phyloP scores from a whole-genome alignment of 176 grass and related monocot genomes.

The Avena atlantica region DNA sequence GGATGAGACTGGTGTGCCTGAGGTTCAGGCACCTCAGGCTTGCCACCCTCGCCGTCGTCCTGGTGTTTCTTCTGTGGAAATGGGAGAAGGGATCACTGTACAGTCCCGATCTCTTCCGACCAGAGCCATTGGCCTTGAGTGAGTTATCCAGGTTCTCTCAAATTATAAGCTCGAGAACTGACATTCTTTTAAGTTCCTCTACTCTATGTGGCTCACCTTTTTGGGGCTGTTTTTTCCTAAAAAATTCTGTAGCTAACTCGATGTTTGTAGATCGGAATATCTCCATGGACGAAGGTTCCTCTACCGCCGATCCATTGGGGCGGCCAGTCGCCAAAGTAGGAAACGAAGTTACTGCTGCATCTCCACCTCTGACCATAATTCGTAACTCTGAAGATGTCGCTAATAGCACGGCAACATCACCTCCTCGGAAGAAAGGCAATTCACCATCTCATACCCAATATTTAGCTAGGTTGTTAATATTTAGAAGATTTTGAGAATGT shows the following conservation, averaged over 20 bases:
- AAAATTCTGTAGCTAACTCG: slow-evolving; percentile 18
- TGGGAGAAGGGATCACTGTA: slow-evolving; percentile 63
- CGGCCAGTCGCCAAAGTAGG: slow-evolving; percentile 16
- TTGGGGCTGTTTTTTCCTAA: not conserved
- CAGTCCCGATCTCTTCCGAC: slow-evolving; percentile 32
- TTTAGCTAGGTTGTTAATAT: not conserved
- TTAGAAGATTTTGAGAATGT: not conserved
- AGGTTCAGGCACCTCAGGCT: slow-evolving; percentile 61
- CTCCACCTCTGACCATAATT: slow-evolving; percentile 26
- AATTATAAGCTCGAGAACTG: slow-evolving; percentile 1
- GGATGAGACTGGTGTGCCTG: slow-evolving; percentile 63
- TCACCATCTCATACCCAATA: not conserved
- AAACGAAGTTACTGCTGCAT: slow-evolving; percentile 24
- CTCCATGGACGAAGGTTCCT: slow-evolving; percentile 44
- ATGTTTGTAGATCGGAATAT: slow-evolving; percentile 32
- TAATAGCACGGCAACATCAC: slow-evolving; percentile 1
- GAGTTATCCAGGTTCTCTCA: slow-evolving; percentile 53
- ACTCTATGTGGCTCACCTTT: not conserved
- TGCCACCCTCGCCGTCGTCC: slow-evolving; percentile 44
- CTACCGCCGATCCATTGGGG: slow-evolving; percentile 17
- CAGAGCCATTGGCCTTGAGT: slow-evolving; percentile 50
- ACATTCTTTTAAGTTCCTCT: slow-evolving; percentile 5
- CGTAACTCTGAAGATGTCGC: not conserved
- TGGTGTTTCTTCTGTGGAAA: slow-evolving; percentile 56
- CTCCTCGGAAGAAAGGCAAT: slow-evolving; percentile 46